Evolutionary conservation across 352 stramenopile genomes (phyloP), one percentile per base, ranked within the genome.

Genomic region (Phytophthora vignae): DNA sequence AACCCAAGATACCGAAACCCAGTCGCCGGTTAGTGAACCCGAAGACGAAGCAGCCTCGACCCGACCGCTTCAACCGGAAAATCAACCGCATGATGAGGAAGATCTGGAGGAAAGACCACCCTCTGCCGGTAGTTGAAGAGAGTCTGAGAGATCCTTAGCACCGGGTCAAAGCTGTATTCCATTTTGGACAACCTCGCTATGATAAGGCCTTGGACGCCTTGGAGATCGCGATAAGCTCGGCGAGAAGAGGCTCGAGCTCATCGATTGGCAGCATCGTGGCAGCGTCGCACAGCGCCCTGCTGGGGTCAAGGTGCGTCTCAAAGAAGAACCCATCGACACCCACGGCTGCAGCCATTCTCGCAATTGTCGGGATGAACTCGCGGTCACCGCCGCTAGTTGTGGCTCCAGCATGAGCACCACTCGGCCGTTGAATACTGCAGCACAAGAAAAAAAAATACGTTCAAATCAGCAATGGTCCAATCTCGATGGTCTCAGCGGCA

Each of bases 301-400:
- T 73, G 15, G 87, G 88, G 29, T 92, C 70, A n/a, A 90, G 88
- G 52, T 96, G 87, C n/a, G 90, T 96, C 74, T 96, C 90, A 55
- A 97, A 84, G 78, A 97, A 97, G 62, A 97, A 92, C 3, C 90
- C 91, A 58, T 96, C 82, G n/a, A 96, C 90, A 31, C 91, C 90
- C 10, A 96, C 89, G 8, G 90, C 90, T 2, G 88, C 88, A 6
- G 90, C 90, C 83, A 96, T 90, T 54, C 87, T 83, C 7, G 90
- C 88, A 56, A 97, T 96, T 6, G 90, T 94, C 40, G 90, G 79
- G 67, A 94, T 94, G 66, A 91, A 93, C 58, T 94, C 87, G n/a
- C 79, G 84, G 63, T 95, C 81, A 6, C 90, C 88, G 11, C 81
- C 77, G 36, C 85, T 94, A 7, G 79, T 94, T n/a, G 63, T 85